These are phyloP conservation scores for Thalassiosira profunda DNA, from an alignment of 108 stramenopile species.

Conservation along the genomic window DNA sequence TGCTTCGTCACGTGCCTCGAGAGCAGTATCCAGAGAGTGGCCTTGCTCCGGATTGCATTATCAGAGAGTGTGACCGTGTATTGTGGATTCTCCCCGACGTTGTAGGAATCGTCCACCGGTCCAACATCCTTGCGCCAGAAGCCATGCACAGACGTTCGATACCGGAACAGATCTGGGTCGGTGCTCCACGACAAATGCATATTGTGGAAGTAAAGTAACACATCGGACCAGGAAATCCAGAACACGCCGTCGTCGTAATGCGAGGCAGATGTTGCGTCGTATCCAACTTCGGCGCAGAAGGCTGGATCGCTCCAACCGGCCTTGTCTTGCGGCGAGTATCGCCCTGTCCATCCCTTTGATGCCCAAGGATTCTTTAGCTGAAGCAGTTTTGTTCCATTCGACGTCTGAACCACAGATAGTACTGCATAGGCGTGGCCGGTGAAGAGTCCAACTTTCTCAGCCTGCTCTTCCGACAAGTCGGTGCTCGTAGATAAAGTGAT, in stretches of 20 bases:
- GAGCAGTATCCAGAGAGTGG: constrained; percentile 75
- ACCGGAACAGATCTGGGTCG: constrained; percentile 68
- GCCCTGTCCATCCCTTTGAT: constrained; percentile 70
- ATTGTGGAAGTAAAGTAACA: constrained; percentile 77
- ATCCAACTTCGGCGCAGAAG: constrained; percentile 62
- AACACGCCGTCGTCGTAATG: constrained; percentile 90
- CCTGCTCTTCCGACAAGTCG: constrained; percentile 63
- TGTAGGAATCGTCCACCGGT: constrained; percentile 70
- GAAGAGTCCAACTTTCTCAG: constrained; percentile 81
- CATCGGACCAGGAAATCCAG: constrained; percentile 90
- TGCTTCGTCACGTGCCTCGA: constrained; percentile 83
- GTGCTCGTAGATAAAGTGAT: constrained; percentile 84
- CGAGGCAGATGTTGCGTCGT: constrained; percentile 57
- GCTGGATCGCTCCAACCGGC: constrained; percentile 53
- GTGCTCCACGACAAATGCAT: constrained; percentile 81
- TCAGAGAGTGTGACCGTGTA: constrained; percentile 66
- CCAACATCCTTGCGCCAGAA: constrained; percentile 62
- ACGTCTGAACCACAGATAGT: constrained; percentile 68
- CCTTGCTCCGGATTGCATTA: constrained; percentile 54
- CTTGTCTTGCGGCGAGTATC: constrained; percentile 54
- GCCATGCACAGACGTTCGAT: constrained; percentile 52
- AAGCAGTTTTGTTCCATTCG: constrained; percentile 63
- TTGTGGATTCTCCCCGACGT: constrained; percentile 86
- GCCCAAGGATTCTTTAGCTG: constrained; percentile 97
- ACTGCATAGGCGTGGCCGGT: constrained; percentile 95